Evolutionary conservation across 2,329 filamentous ascomycete species (phyloP).

Genomic region (Exophiala phaeomuriformis): DNA sequence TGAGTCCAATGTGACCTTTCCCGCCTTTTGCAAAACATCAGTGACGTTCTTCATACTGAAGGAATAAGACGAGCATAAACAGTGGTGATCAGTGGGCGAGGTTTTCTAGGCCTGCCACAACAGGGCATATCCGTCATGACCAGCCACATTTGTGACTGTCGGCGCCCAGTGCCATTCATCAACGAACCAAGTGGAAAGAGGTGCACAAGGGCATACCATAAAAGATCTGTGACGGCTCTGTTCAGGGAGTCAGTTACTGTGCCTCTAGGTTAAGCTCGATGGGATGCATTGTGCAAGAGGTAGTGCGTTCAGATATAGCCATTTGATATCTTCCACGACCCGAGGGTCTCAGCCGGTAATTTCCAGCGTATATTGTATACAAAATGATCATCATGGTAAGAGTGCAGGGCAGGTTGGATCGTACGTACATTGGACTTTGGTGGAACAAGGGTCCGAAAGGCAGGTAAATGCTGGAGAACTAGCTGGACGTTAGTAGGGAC

Average conservation of each 20-base stretch:
- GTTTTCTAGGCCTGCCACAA: slow-evolving; percentile 99
- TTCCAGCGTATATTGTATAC: slow-evolving; percentile 68
- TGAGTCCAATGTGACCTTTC: background rate
- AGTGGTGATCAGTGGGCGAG: slow-evolving; percentile 76
- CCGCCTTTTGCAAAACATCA: background rate
- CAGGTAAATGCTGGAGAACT: no score
- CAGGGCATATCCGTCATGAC: slow-evolving; percentile 78
- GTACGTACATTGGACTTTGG: slow-evolving; percentile 1
- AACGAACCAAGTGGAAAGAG: slow-evolving; percentile 38
- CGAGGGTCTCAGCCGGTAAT: slow-evolving; percentile 81
- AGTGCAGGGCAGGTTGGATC: slow-evolving; percentile 24
- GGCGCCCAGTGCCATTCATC: slow-evolving; percentile 99
- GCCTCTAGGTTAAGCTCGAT: background rate
- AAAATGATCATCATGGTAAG: slow-evolving; percentile 55
- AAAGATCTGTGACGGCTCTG: background rate
- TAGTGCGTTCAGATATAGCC: slow-evolving; percentile 68
- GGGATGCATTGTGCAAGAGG: background rate
- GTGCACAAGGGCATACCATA: slow-evolving; percentile 7
- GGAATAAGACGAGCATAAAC: background rate
- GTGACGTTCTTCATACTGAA: background rate
- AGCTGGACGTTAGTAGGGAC: no score
- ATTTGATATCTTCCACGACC: slow-evolving; percentile 71
- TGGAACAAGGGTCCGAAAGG: background rate
- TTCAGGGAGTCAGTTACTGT: slow-evolving; percentile 5
- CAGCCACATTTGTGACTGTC: slow-evolving; percentile 50